Base-by-base conservation (phyloP, 2,329 filamentous ascomycete genomes). In the Pyricularia sp. region DNA sequence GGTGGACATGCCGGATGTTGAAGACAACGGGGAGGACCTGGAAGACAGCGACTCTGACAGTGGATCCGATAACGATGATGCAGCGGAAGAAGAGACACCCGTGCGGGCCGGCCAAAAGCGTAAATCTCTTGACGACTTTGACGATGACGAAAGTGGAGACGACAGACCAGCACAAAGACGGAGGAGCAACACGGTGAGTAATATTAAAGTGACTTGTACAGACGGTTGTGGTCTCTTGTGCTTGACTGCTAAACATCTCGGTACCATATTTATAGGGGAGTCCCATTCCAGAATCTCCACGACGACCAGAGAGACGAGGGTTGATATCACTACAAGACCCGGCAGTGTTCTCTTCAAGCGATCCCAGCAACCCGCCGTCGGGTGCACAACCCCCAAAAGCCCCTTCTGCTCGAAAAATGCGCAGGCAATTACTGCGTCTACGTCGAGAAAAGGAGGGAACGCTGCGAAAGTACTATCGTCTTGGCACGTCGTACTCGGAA, bases 401-500 rank as follows among this genome's bases (percentile, higher is more conserved):
- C 58, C 88, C 89, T 9, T 95, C 93, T 0, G 87, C 92, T 9
- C 87, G 88, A 71, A 85, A 87, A 9, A 82, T 97, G 68, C 86
- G 92, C 71, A 87, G 88, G 72, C 89, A 90, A 65, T 83, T 98
- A 4, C 79, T 96, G 55, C 88, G 88, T 70, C 82, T 97, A 73
- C 89, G 92, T 68, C 84, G 87, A 70, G 90, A 94, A 74, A 90
- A 97, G 72, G 92, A 97, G 78, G 79, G 81, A 0, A 84, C 94
- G 0, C 82, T 98, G 55, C 88, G 91, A 66, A 85, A 88, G 71
- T 98, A 99, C 79, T 97, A 98, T 80, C 86, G 88, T 31, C 85
- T 92, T 33, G 95, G 95, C 59, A 90, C 92, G 2, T 97, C 93
- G 1, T 97, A 97, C 76, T 94, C 94, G 0, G 95, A 99, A 77